phyloP scores from a whole-genome alignment of 805 yeast genomes.

The Yarrowia sp. region DNA sequence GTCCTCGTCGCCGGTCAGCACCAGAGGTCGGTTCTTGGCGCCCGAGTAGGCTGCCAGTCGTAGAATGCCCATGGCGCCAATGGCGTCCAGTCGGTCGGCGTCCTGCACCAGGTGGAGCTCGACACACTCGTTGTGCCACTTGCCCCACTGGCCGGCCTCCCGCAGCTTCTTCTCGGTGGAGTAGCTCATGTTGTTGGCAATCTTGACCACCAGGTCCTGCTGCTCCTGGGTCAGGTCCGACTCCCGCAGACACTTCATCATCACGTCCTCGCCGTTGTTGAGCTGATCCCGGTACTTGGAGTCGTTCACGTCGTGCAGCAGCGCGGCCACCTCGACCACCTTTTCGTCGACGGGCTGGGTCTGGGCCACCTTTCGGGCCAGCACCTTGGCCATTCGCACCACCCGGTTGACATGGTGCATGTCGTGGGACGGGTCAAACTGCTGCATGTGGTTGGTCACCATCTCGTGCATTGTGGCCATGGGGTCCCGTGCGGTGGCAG shows the following conservation, averaged over 20 bases:
- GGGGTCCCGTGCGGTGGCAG: slow-evolving; percentile 28
- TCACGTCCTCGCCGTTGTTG: slow-evolving; percentile 40
- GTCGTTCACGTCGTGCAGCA: slow-evolving; percentile 50
- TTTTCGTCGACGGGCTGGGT: slow-evolving; percentile 42
- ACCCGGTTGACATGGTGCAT: slow-evolving; percentile 49
- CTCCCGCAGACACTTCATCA: slow-evolving; percentile 40
- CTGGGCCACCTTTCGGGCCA: slow-evolving; percentile 43
- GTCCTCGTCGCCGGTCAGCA: slow-evolving; percentile 39
- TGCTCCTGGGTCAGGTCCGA: slow-evolving; percentile 42
- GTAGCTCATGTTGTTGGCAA: slow-evolving; percentile 47
- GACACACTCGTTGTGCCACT: slow-evolving; percentile 48
- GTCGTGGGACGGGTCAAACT: slow-evolving; percentile 50
- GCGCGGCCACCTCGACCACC: slow-evolving; percentile 49
- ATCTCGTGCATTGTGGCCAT: slow-evolving; percentile 22
- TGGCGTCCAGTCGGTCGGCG: slow-evolving; percentile 54
- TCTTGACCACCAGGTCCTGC: slow-evolving; percentile 42
- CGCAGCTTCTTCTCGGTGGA: slow-evolving; percentile 46
- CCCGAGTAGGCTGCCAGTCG: slow-evolving; percentile 50
- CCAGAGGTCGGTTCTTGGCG: slow-evolving; percentile 46
- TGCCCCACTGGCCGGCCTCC: slow-evolving; percentile 45
- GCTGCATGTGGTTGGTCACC: slow-evolving; percentile 43
- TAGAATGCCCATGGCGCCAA: slow-evolving; percentile 51
- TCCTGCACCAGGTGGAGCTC: slow-evolving; percentile 52
- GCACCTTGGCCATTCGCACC: slow-evolving; percentile 44
- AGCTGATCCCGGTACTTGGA: slow-evolving; percentile 46